These are phyloP conservation scores for Eurotiales sp. DNA, from an alignment of 2,329 filamentous ascomycete genomes.

Conservation along the genomic window DNA sequence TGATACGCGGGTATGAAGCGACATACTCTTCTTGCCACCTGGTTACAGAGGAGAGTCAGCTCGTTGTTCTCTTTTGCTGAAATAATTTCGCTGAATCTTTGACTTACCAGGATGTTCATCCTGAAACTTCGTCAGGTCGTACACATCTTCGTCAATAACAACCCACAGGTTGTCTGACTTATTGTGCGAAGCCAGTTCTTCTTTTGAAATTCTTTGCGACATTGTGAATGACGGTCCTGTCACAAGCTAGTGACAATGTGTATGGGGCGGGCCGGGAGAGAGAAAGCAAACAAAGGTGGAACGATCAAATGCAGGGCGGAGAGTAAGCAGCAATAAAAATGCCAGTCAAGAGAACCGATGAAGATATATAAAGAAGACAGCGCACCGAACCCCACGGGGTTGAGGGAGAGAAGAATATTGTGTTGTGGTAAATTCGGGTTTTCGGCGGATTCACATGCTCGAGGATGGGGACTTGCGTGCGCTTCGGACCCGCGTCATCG, in stretches of 20 bases:
- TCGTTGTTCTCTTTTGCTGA: background rate
- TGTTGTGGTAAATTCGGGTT: constrained; percentile 4
- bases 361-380: background rate
- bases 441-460: constrained; percentile 16
- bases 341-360: background rate
- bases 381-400: constrained; percentile 11
- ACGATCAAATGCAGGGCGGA: background rate
- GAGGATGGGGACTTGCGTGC: no score
- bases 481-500: constrained; percentile 8
- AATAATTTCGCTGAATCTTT: background rate
- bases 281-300: background rate
- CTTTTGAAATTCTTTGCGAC: constrained; percentile 79
- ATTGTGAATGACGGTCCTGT: constrained; percentile 53
- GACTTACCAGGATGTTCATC: constrained; percentile 66
- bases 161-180: constrained; percentile 83
- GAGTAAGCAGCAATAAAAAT: background rate
- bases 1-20: background rate
- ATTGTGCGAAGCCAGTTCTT: constrained; percentile 89
- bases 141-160: constrained; percentile 90
- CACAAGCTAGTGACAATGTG: background rate
- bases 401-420: background rate
- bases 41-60: constrained; percentile 10
- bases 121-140: constrained; percentile 86
- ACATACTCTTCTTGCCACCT: constrained; percentile 69
- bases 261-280: background rate